Base-by-base conservation (phyloP, 768 basidiomycete genomes). In the Lanmaoa pseudosensibilis region DNA sequence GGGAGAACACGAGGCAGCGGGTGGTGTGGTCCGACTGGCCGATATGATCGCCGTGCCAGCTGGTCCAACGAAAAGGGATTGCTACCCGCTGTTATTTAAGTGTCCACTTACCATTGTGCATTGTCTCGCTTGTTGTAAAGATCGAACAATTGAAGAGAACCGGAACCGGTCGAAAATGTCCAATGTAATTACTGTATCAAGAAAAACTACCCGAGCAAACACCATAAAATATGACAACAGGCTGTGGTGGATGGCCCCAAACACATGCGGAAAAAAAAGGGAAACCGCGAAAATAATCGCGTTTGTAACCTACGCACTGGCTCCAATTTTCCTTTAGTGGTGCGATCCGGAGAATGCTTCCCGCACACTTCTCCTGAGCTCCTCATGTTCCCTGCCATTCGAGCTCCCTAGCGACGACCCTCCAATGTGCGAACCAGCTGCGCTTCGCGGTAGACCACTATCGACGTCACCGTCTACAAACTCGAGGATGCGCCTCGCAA, bases 401-500 rank as follows among this genome's bases (percentile, higher is more conserved):
- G 75, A 81, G 19, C 82, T 85, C 60, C 82, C 84, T 36, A 88
- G 75, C 32, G 87, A 88, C 47, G 87, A 85, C 38, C 87, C 85
- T 21, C 84, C 85, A 62, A 85, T 75, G 57, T 90, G 87, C 27
- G 87, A 88, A 18, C 78, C 82, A 15, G 83, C 74, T 25, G 81
- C 78, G 64, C 87, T 88, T 41, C 82, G 83, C 7, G 85, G 80
- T 51, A 82, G 74, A 37, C 80, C 71, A 9, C 78, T 80, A 32
- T 89, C 88, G 1, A 77, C 66, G 46, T 90, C 90, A 27, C 83
- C 83, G 40, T 96, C 92, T 18, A 93, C 86, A 63, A 94, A 84
- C 64, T 95, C 93, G 52, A 95, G 74, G 50, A 97, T 97, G 60
- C 92, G 83, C 44, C 88, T 79, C 9, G 89, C 87, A 43, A 98